A percentile compares a stretch with the other conserved stretches of the same genome.
These are phyloP conservation scores for Pistacia atlantica DNA, from an alignment of 345 rosid genomes.

Conservation along the genomic window DNA sequence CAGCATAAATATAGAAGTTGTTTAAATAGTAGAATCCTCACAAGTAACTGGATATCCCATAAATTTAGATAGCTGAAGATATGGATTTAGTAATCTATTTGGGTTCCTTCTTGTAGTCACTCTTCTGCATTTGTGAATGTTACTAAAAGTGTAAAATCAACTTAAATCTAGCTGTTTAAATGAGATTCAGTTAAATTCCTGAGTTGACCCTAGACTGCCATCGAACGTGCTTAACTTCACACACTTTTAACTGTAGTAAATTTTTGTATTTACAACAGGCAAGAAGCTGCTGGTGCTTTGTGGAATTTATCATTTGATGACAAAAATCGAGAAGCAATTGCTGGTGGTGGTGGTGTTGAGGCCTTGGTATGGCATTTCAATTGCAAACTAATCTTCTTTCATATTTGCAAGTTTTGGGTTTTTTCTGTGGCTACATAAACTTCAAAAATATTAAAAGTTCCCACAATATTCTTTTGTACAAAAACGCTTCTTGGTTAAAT, in stretches of 20 bases:
- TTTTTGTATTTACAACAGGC: slow-evolving; percentile 24
- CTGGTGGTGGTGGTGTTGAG: slow-evolving; percentile 39
- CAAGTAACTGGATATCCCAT: background rate
- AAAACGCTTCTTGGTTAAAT: background rate
- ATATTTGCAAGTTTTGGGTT: background rate
- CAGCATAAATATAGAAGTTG: background rate
- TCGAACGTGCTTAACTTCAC: background rate
- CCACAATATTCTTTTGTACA: background rate
- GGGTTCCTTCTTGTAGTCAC: background rate
- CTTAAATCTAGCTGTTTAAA: background rate
- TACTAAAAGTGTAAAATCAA: background rate
- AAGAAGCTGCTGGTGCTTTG: slow-evolving; percentile 48
- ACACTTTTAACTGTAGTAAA: background rate
- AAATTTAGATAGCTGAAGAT: background rate
- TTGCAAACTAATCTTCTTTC: background rate
- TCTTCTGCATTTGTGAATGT: background rate
- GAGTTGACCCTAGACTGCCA: background rate
- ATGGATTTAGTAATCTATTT: slow-evolving; percentile 4
- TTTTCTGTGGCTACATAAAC: background rate
- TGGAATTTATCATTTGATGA: slow-evolving; percentile 50
- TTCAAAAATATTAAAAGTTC: background rate
- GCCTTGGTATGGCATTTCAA: slow-evolving; percentile 35
- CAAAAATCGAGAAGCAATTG: slow-evolving; percentile 47
- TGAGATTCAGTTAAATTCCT: background rate
- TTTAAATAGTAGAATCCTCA: background rate